Conservation (phyloP, 2,329 filamentous ascomycete genomes). For the Thielaviopsis ethacetica region DNA sequence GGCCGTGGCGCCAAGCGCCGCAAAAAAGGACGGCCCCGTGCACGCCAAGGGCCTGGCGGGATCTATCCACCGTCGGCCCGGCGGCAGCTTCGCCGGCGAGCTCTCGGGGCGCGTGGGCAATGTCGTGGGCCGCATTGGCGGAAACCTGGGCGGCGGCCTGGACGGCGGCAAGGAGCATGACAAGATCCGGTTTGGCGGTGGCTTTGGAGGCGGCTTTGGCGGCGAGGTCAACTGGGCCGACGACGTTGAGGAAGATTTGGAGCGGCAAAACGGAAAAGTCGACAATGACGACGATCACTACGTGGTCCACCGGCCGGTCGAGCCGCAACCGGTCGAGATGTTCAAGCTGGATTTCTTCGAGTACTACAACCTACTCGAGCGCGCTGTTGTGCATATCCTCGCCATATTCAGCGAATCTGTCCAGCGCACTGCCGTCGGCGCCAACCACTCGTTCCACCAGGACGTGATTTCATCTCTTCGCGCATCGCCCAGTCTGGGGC, state of each 20-base stretch:
- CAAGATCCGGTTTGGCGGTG: neutral
- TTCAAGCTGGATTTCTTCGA: slow-evolving; percentile 69
- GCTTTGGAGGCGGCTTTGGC: neutral
- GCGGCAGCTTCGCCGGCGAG: neutral
- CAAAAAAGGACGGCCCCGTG: neutral
- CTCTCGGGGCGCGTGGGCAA: neutral
- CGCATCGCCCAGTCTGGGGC: slow-evolving; percentile 28
- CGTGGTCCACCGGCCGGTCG: slow-evolving; percentile 14
- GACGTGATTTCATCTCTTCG: slow-evolving; percentile 50
- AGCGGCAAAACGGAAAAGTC: neutral
- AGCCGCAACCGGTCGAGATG: slow-evolving; percentile 39
- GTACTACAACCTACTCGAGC: slow-evolving; percentile 57
- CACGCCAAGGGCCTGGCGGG: neutral
- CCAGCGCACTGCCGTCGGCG: neutral
- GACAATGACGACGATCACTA: slow-evolving; percentile 16
- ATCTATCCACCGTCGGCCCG: neutral
- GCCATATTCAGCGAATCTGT: slow-evolving; percentile 44
- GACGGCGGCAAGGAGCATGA: neutral
- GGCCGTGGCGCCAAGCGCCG: slow-evolving; percentile 12
- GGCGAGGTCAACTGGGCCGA: slow-evolving; percentile 6
- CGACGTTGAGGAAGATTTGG: slow-evolving; percentile 2
- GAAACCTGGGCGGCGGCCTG: neutral
- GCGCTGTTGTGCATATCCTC: slow-evolving; percentile 51
- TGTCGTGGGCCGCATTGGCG: neutral
- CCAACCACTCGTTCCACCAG: slow-evolving; percentile 45